These are phyloP conservation scores for Hordeum vulgare DNA, from an alignment of 176 grass and related monocot species.

Conservation along the genomic window DNA sequence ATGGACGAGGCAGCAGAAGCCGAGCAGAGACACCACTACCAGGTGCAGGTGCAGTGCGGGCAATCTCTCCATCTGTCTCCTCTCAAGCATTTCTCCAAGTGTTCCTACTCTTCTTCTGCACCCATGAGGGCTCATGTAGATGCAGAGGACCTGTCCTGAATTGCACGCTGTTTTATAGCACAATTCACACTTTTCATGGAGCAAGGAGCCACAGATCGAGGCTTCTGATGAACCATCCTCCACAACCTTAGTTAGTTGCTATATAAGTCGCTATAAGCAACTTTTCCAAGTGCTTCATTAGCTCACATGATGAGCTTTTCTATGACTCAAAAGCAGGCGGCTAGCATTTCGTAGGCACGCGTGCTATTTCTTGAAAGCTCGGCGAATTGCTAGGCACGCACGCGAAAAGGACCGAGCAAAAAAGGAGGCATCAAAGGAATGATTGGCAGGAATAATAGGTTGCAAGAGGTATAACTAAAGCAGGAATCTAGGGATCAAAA, in stretches of 20 bases:
- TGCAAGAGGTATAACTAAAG: neutral
- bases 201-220: neutral
- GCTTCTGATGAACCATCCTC: conserved; percentile 32
- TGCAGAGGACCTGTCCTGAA: neutral
- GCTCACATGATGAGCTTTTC: conserved; percentile 28
- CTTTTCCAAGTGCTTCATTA: conserved; percentile 34
- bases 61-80: neutral
- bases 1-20: conserved; percentile 26
- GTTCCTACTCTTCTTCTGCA: conserved; percentile 25
- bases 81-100: neutral
- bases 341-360: conserved; percentile 1
- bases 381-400: neutral
- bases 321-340: conserved; percentile 13
- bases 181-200: neutral
- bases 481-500: neutral
- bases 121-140: conserved; percentile 1
- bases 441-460: neutral
- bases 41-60: conserved; percentile 4
- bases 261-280: neutral
- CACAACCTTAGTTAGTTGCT: conserved; percentile 18
- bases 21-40: conserved; percentile 19
- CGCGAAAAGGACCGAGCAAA: neutral
- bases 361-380: neutral
- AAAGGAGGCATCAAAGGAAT: neutral
- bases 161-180: conserved; percentile 21